Conservation (phyloP, 1,284 basidiomycete genomes). For the Cryptococcus sp. region DNA sequence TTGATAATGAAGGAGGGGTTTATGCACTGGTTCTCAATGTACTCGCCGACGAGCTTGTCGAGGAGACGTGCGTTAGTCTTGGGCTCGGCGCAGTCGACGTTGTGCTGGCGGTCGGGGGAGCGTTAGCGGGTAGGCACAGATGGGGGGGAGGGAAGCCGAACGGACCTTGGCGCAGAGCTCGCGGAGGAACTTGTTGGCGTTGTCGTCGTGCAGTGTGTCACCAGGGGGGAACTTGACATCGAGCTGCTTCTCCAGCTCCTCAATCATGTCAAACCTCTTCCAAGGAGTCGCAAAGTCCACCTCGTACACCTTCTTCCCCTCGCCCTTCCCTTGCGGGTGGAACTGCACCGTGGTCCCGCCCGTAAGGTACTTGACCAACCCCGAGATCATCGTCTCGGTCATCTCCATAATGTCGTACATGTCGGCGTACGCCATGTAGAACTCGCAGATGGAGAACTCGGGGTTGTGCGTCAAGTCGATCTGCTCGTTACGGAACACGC, state of each 20-base stretch:
- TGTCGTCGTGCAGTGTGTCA: slow-evolving; percentile 81
- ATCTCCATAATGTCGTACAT: slow-evolving; percentile 99
- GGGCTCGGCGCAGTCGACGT: slow-evolving; percentile 95
- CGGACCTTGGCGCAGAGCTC: slow-evolving; percentile 77
- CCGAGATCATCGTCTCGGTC: slow-evolving; percentile 87
- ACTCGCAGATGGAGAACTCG: slow-evolving; percentile 98
- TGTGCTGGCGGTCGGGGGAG: slow-evolving; percentile 59
- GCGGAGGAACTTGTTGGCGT: slow-evolving; percentile 83
- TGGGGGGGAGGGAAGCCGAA: background rate
- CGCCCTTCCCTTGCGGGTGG: slow-evolving; percentile 89
- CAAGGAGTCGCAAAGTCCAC: slow-evolving; percentile 94
- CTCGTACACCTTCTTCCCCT: slow-evolving; percentile 61
- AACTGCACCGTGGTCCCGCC: slow-evolving; percentile 75
- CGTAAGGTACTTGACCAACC: slow-evolving; percentile 84
- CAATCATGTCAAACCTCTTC: slow-evolving; percentile 99
- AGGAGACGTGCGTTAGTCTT: slow-evolving; percentile 92
- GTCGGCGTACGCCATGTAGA: slow-evolving; percentile 99
- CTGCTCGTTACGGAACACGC: slow-evolving; percentile 97
- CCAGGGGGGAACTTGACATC: slow-evolving; percentile 90
- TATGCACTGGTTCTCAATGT: slow-evolving; percentile 93
- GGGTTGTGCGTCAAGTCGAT: slow-evolving; percentile 99
- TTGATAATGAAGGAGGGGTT: slow-evolving; percentile 97
- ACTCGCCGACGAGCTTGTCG: slow-evolving; percentile 99
- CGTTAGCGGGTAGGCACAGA: background rate
- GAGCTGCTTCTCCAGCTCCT: slow-evolving; percentile 91